Base-by-base conservation (phyloP, 1,284 basidiomycete genomes). In the Sanguinoderma infundibulare region DNA sequence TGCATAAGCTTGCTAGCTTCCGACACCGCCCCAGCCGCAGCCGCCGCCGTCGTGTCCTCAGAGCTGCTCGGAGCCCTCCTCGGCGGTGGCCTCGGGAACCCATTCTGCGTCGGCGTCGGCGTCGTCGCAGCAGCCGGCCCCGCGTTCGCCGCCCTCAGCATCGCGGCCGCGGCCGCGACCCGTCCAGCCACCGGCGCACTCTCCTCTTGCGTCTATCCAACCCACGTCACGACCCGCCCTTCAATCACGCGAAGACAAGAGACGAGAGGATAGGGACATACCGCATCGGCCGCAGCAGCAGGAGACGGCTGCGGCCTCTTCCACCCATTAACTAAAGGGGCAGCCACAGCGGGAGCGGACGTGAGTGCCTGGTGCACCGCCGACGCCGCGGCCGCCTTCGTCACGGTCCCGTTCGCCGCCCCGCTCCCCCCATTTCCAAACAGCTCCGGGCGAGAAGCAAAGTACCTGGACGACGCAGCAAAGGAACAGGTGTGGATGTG, bases 361-460 rank as follows among this genome's bases (percentile, higher is more conserved):
- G 77, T 76, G 57, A 87, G 69, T 6, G 85, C 83, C 30, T 78
- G 77, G 56, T 82, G 79, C 10, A 83, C 78, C 26, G 80, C 81
- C 44, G 83, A 79, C 7, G 79, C 77, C 3, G 81, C 82, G 9
- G 65, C 60, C 1, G 70, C 59, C 14, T 50, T 57, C n/a, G 47
- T 53, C 26, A 7, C 34, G 5, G 47, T 53, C 26, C 10, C 34
- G 5, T 54, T 46, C 26, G 7, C 44, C 17, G 24, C 28, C 24
- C 38, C 53, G 26, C 39, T 42, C 28, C 38, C 35, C 53, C 35
- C 53, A 56, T 60, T 67, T 54, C 64, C 67, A 24, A 85, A 70
- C 22, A 92, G 78, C 59, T 91, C 87, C 40, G 91, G 91, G 50
- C 91, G 87, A 26, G 90, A 85, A 49, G 85, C 75, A 74, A 93